Base-by-base conservation (phyloP, 2,329 filamentous ascomycete genomes). In the Arthrobotrys entomopaga region DNA sequence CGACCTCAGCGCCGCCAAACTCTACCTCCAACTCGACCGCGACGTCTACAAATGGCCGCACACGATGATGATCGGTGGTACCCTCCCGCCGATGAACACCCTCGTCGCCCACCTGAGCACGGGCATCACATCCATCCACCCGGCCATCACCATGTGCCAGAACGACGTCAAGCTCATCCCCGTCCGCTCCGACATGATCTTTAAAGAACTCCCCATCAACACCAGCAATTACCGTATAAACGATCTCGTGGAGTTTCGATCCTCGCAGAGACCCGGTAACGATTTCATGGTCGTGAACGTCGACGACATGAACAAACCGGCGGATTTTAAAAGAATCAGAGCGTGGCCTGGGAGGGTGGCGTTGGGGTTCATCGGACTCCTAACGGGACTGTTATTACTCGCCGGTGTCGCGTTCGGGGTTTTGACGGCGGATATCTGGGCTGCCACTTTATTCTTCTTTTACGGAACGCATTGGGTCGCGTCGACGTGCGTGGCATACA, bases 1-100 rank as follows among this genome's bases (percentile, higher is more conserved):
- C 11, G 77, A 79, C 40, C 61, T 77, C 38, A 80, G 79, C 50
- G 79, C 80, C 10, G 79, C 79, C 15, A 74, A 77, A 29, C 76
- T 81, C 2, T 81, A 80, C 34, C 77, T 78, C 5, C 79, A 80
- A 59, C 78, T 77, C 54, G 79, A 80, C 71, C 71, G 67, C 19
- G 64, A 73, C 2, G 50, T 77, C 50, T 81, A 80, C 70, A 77
- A 66, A 50, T 81, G 80, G 80, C 80, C 80, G 16, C 80, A 81
- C 54, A 78, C 78, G 16, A 80, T 78, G 56, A 80, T 80, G 80
- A 77, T 81, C 42, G 80, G 80, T 19, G 79, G 78, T 11, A 79
- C 79, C 5, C 61, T 81, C 13, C 77, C 79, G 2, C 78, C 80
- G 1, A 77, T 81, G 57, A 78, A 80, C 57, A 78, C 80, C 76